Conservation (phyloP, 148 eudicot species). For the Rhododendron henanense region DNA sequence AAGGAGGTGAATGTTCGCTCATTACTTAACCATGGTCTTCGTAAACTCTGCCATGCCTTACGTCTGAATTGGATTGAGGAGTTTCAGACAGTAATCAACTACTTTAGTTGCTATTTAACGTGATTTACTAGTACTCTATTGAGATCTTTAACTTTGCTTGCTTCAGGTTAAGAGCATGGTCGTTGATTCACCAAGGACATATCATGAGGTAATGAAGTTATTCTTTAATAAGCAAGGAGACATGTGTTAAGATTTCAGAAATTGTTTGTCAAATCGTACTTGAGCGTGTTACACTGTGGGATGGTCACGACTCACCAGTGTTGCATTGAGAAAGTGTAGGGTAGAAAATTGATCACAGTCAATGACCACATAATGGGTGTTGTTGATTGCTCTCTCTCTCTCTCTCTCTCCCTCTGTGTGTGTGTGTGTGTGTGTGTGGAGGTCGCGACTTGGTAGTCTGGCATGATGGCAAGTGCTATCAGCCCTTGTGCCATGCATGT, state of each 20-base stretch:
- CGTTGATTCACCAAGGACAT: slow-evolving; percentile 91
- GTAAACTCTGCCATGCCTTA: not conserved
- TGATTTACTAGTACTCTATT: not conserved
- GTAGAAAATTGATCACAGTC: not conserved
- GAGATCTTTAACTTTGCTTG: slow-evolving; percentile 11
- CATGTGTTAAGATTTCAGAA: slow-evolving; percentile 2
- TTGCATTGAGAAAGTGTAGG: not conserved
- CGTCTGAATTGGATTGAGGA: not conserved
- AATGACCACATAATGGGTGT: not conserved
- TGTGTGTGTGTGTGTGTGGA: not conserved
- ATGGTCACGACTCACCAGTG: not conserved
- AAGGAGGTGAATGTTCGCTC: slow-evolving; percentile 52
- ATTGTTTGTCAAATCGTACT: not conserved
- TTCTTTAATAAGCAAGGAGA: not conserved
- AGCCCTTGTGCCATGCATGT: not conserved
- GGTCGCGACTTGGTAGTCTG: not conserved
- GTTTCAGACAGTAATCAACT: slow-evolving; percentile 5
- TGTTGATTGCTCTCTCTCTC: not conserved
- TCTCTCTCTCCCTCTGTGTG: not conserved
- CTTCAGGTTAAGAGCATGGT: slow-evolving; percentile 85
- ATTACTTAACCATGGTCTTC: not conserved
- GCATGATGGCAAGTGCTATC: not conserved
- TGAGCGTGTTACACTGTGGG: not conserved
- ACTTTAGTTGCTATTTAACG: not conserved
- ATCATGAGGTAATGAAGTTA: slow-evolving; percentile 66